phyloP scores from a whole-genome alignment of 2,329 filamentous ascomycete species.

The Helotiales sp. region DNA sequence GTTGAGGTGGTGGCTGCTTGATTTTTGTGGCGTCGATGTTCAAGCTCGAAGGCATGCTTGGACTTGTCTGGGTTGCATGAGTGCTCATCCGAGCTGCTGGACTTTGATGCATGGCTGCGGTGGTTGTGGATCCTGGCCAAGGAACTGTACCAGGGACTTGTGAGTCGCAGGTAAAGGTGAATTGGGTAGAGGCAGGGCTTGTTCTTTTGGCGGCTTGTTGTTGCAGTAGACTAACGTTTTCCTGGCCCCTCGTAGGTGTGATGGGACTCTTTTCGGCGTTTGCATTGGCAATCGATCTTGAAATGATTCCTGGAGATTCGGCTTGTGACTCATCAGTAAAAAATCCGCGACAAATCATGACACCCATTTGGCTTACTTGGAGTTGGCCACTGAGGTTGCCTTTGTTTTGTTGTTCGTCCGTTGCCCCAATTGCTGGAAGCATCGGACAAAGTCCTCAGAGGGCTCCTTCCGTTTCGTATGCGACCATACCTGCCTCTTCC shows the following conservation, averaged over 20 bases:
- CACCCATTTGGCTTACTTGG: slow-evolving; percentile 27
- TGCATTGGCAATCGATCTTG: slow-evolving; percentile 86
- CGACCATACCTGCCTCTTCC: slow-evolving; percentile 84
- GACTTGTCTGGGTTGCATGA: slow-evolving; percentile 37
- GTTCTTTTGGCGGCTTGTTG: slow-evolving; percentile 63
- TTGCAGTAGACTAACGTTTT: slow-evolving; percentile 77
- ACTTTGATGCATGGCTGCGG: slow-evolving; percentile 26
- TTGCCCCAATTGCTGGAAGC: slow-evolving; percentile 40
- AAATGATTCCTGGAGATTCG: slow-evolving; percentile 77
- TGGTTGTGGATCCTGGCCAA: slow-evolving; percentile 58
- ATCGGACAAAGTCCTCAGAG: slow-evolving; percentile 60
- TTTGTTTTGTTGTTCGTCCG: slow-evolving; percentile 33
- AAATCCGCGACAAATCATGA: slow-evolving; percentile 14
- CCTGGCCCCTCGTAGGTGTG: slow-evolving; percentile 62
- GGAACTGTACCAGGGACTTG: slow-evolving; percentile 78
- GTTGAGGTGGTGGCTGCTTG: slow-evolving; percentile 33
- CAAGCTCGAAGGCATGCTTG: slow-evolving; percentile 24
- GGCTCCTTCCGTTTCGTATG: slow-evolving; percentile 59
- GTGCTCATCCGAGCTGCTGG: slow-evolving; percentile 30
- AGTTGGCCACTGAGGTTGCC: slow-evolving; percentile 34
- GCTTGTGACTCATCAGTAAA: slow-evolving; percentile 40
- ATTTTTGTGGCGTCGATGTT: slow-evolving; percentile 25
- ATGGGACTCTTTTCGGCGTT: slow-evolving; percentile 73
- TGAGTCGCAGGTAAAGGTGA: slow-evolving; percentile 95
- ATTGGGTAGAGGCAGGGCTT: slow-evolving; percentile 77